Percentiles rank a stretch among this genome's conserved stretches.
These are phyloP conservation scores for Boehmeria nivea DNA, from an alignment of 306 rosid species.

Conservation along the genomic window DNA sequence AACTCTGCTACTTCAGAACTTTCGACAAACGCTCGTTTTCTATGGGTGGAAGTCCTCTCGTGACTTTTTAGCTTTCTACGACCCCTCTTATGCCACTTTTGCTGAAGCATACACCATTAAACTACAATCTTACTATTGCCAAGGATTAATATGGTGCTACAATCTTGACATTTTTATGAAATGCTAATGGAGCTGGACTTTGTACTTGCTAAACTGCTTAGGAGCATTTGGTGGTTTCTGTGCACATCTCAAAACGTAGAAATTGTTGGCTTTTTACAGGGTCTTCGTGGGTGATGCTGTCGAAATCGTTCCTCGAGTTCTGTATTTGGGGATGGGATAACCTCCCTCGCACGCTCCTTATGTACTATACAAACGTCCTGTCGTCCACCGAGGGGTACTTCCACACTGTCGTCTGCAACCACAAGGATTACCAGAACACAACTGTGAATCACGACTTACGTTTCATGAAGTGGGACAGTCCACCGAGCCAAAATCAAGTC, in stretches of 20 bases:
- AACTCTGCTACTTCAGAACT: too few species aligned
- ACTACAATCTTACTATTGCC: too few species aligned
- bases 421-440: slow-evolving; percentile 88
- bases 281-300: slow-evolving; percentile 64
- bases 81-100: too few species aligned
- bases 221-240: slow-evolving; percentile 7
- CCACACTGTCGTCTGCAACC: slow-evolving; percentile 81
- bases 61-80: too few species aligned
- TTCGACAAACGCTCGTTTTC: too few species aligned
- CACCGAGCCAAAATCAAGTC: slow-evolving; percentile 63
- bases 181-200: not conserved
- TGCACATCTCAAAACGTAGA: not conserved
- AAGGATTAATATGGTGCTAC: too few species aligned
- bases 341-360: slow-evolving; percentile 83
- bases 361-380: slow-evolving; percentile 76
- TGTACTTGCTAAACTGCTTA: too few species aligned
- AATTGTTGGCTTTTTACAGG: slow-evolving; percentile 39
- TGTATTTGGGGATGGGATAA: slow-evolving; percentile 91
- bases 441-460: slow-evolving; percentile 76
- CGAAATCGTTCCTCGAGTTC: slow-evolving; percentile 65
- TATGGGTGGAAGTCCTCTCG: too few species aligned
- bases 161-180: too few species aligned
- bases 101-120: too few species aligned
- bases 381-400: slow-evolving; percentile 87
- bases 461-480: slow-evolving; percentile 63